Conservation (phyloP, 1,284 basidiomycete species). For the Apiotrichum siamense region DNA sequence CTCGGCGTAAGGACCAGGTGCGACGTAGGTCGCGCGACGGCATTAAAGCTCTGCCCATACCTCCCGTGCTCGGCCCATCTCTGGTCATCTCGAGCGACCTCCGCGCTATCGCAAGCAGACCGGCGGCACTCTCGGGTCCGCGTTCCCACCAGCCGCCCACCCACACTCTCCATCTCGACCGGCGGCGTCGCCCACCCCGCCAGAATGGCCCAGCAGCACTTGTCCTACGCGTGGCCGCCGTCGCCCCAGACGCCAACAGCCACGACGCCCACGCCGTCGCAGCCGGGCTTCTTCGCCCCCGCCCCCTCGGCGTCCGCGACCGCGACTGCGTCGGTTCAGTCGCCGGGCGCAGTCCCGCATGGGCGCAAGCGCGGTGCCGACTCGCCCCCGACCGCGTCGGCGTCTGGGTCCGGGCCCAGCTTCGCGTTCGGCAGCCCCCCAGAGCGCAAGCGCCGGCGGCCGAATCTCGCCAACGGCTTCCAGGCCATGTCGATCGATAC, state of each 20-base stretch:
- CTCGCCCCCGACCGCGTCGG: background rate
- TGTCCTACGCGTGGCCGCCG: background rate
- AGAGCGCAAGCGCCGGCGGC: conserved; percentile 29
- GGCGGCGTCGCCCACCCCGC: too few relatives aligned
- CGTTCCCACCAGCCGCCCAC: too few relatives aligned
- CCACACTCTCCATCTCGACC: too few relatives aligned
- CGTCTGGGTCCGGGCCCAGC: background rate
- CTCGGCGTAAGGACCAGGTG: too few relatives aligned
- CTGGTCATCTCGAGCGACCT: too few relatives aligned
- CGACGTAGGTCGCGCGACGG: too few relatives aligned
- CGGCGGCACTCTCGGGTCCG: too few relatives aligned
- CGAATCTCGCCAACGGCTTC: conserved; percentile 39
- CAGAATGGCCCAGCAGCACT: background rate
- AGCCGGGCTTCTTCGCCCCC: too few relatives aligned
- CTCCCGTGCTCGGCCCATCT: too few relatives aligned
- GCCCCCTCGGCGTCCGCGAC: background rate
- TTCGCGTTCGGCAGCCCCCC: too few relatives aligned
- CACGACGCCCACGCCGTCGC: background rate
- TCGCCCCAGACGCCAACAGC: background rate
- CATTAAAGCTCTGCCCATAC: too few relatives aligned
- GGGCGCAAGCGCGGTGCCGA: conserved; percentile 8
- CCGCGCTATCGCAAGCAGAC: too few relatives aligned
- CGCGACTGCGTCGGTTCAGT: background rate
- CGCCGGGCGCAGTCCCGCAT: background rate
- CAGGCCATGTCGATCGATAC: conserved; percentile 25